phyloP scores from a whole-genome alignment of 2,329 filamentous ascomycete species.

The Leptographium procerum region DNA sequence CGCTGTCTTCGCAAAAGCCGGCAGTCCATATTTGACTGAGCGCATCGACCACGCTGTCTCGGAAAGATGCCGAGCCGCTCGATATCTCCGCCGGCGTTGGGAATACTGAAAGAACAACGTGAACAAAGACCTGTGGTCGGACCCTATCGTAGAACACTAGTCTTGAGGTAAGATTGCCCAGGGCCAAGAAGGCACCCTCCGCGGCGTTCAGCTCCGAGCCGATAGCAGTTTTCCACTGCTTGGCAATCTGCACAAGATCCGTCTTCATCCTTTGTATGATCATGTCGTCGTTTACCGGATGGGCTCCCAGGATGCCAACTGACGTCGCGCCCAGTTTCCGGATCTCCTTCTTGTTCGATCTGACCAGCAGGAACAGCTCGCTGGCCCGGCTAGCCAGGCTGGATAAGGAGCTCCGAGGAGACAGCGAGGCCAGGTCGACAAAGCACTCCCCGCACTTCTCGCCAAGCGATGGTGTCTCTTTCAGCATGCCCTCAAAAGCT shows the following conservation, averaged over 20 bases:
- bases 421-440: slow-evolving; percentile 37
- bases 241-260: slow-evolving; percentile 32
- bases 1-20: slow-evolving; percentile 20
- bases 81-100: slow-evolving; percentile 11
- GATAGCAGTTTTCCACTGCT: slow-evolving; percentile 37
- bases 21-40: slow-evolving; percentile 33
- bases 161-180: slow-evolving; percentile 32
- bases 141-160: slow-evolving; percentile 27
- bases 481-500: slow-evolving; percentile 45
- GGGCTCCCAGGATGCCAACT: slow-evolving; percentile 66
- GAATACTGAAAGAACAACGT: slow-evolving; percentile 2
- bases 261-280: slow-evolving; percentile 30
- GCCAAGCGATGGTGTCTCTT: slow-evolving; percentile 27
- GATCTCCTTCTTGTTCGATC: slow-evolving; percentile 60
- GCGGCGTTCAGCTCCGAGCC: slow-evolving; percentile 32
- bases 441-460: slow-evolving; percentile 41
- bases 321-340: slow-evolving; percentile 56
- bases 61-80: slow-evolving; percentile 20
- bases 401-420: slow-evolving; percentile 26
- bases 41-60: slow-evolving; percentile 32
- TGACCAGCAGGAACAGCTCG: slow-evolving; percentile 48
- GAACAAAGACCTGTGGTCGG: neutral
- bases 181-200: slow-evolving; percentile 35
- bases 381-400: slow-evolving; percentile 35
- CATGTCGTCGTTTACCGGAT: slow-evolving; percentile 34